A percentile compares a stretch with the other conserved stretches of the same genome.
Evolutionary conservation across 2,329 filamentous ascomycete species (phyloP).

Genomic region (Colletotrichum paranaense): DNA sequence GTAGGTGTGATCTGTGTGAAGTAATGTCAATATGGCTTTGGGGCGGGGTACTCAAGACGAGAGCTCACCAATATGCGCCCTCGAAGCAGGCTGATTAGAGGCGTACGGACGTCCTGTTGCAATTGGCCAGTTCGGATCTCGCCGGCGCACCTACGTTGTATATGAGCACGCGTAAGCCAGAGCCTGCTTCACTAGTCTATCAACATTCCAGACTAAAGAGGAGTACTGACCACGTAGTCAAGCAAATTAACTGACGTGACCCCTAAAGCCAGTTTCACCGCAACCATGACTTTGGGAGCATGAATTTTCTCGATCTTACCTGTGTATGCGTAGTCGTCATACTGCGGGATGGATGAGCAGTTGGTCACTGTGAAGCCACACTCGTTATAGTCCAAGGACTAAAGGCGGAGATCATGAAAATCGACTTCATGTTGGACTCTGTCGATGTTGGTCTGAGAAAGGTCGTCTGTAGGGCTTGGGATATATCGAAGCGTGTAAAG

Average conservation of each 20-base stretch:
- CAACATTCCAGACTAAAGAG: neutral
- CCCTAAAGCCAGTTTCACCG: slow-evolving; percentile 5
- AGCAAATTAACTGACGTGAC: neutral
- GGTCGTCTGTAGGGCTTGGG: neutral
- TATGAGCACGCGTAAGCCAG: neutral
- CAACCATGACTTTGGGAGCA: slow-evolving; percentile 1
- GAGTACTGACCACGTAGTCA: slow-evolving; percentile 15
- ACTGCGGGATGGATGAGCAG: neutral
- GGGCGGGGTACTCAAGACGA: neutral
- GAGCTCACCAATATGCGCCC: slow-evolving; percentile 20
- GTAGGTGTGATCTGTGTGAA: slow-evolving; percentile 13
- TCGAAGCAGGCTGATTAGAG: slow-evolving; percentile 17
- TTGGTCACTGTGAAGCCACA: slow-evolving; percentile 14
- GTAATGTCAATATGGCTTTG: neutral
- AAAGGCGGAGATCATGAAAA: slow-evolving; percentile 2
- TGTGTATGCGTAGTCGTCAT: slow-evolving; percentile 2
- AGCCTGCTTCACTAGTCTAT: neutral
- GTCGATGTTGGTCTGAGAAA: slow-evolving; percentile 18
- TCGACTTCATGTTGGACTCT: neutral
- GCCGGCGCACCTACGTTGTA: slow-evolving; percentile 12
- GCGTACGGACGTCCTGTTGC: slow-evolving; percentile 8
- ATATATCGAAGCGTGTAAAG: slow-evolving; percentile 20
- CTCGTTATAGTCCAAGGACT: neutral
- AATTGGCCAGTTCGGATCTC: slow-evolving; percentile 20
- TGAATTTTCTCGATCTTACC: slow-evolving; percentile 11